phyloP scores from a whole-genome alignment of 768 basidiomycete species.

The Boletus subparvulus region DNA sequence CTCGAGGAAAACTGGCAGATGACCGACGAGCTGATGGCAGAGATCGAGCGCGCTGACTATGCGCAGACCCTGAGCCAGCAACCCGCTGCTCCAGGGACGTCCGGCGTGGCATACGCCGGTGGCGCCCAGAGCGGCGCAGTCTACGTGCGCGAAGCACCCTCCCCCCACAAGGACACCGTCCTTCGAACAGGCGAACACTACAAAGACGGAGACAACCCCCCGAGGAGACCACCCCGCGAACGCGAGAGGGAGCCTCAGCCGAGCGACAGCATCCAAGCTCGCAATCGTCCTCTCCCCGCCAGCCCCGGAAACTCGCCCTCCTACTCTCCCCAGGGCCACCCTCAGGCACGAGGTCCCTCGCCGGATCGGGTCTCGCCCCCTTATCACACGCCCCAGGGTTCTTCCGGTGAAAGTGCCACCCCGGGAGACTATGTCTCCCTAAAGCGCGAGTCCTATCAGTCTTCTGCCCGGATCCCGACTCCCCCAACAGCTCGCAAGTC shows the following conservation, averaged over 20 bases:
- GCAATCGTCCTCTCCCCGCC: slow-evolving; percentile 30
- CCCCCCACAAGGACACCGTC: slow-evolving; percentile 49
- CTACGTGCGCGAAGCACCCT: slow-evolving; percentile 36
- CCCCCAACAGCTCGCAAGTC: slow-evolving; percentile 31
- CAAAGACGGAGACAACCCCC: slow-evolving; percentile 46
- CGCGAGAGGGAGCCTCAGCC: slow-evolving; percentile 44
- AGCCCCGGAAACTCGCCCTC: slow-evolving; percentile 39
- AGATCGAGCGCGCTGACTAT: slow-evolving; percentile 70
- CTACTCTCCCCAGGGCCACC: slow-evolving; percentile 42
- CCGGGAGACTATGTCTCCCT: slow-evolving; percentile 43
- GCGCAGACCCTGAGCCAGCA: slow-evolving; percentile 54
- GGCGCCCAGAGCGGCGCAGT: slow-evolving; percentile 42
- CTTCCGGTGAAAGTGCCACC: slow-evolving; percentile 44
- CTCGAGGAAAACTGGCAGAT: slow-evolving; percentile 63
- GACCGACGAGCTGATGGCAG: slow-evolving; percentile 67
- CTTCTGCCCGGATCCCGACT: slow-evolving; percentile 29
- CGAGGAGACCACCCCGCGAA: slow-evolving; percentile 32
- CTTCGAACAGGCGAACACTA: slow-evolving; percentile 51
- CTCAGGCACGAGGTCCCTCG: slow-evolving; percentile 44
- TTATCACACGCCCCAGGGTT: slow-evolving; percentile 48
- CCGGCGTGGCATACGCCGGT: slow-evolving; percentile 48
- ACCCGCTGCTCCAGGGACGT: slow-evolving; percentile 36
- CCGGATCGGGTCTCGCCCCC: slow-evolving; percentile 55
- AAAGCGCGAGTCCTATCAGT: slow-evolving; percentile 45
- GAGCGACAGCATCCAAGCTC: slow-evolving; percentile 24